Evolutionary conservation across 2,329 filamentous ascomycete genomes (phyloP), one percentile per base, ranked within the genome.

Genomic region (Geosmithia morbida): DNA sequence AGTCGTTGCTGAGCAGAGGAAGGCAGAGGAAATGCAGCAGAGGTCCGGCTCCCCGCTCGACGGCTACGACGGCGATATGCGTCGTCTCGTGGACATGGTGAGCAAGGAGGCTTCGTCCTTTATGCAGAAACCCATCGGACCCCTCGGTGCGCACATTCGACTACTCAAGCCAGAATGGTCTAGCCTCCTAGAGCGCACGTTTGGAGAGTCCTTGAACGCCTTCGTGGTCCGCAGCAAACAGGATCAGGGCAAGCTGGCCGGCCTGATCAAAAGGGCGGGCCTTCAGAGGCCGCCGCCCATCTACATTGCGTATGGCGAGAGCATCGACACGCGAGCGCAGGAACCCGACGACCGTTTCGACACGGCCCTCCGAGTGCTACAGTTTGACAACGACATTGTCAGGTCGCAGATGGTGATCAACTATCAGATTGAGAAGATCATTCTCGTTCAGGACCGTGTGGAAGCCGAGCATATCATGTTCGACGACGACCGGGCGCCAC

Each of bases 321-420:
- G 50, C 8, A 62, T 66, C 33, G 60, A 66, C 47, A 66, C 64
- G 4, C 50, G 46, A 14, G 55, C 51, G 7, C 61, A 86, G 49
- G 88, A 97, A 59, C 92, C 92, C 1, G 81, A 86, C 52, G 51
- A 66, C 14, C 64, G 72, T 2, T 85, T 85, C 48, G 76, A 87
- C 53, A 98, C 92, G 0, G 81, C 90, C 51, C 67, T 96, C 43
- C 77, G 86, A 46, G 79, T 86, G 1, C 70, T 98, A 46, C 82
- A 87, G 62, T 85, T 97, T 51, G 85, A 92, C 51, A 79, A 90
- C 53, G 76, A 85, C 18, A 65, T 85, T 42, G 82, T 96, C 18
- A 81, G 81, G 45, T 84, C 87, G 51, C 82, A 88, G 50, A 68
- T 97, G 44, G 83, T 98, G 56, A 92, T 97, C 59, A 83, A 81